These are phyloP conservation scores for Hypoxylon subgilvum DNA, from an alignment of 495 filamentous ascomycete species.

Conservation along the genomic window DNA sequence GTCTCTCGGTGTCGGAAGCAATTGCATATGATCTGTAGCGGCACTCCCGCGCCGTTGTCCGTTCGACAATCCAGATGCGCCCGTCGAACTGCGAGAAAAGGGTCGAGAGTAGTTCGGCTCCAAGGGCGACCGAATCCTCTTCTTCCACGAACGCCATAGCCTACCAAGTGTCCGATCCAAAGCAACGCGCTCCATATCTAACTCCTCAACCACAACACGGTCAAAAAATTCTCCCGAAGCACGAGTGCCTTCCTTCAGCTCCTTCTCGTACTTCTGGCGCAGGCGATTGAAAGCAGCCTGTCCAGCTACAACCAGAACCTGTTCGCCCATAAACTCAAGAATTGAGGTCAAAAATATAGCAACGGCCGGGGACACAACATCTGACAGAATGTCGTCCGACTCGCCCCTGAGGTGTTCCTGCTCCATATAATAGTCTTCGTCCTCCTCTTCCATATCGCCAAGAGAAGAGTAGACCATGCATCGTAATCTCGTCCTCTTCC, in stretches of 20 bases:
- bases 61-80: slow-evolving; percentile 20
- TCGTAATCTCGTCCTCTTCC: slow-evolving; percentile 87
- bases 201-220: slow-evolving; percentile 81
- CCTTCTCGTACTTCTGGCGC: slow-evolving; percentile 55
- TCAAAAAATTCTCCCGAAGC: slow-evolving; percentile 55
- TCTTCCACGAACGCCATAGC: slow-evolving; percentile 95
- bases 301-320: slow-evolving; percentile 83
- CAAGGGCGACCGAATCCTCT: slow-evolving; percentile 66
- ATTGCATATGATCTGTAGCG: slow-evolving; percentile 25
- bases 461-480: slow-evolving; percentile 98
- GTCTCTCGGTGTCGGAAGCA: slow-evolving; percentile 15
- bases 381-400: slow-evolving; percentile 59
- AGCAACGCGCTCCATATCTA: slow-evolving; percentile 91
- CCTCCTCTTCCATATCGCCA: slow-evolving; percentile 96
- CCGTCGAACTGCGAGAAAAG: slow-evolving; percentile 48
- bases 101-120: slow-evolving; percentile 47
- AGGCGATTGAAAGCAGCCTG: slow-evolving; percentile 82
- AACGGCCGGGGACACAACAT: slow-evolving; percentile 85
- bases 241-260: slow-evolving; percentile 55
- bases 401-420: slow-evolving; percentile 68
- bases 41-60: slow-evolving; percentile 50
- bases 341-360: slow-evolving; percentile 96
- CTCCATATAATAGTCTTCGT: slow-evolving; percentile 84
- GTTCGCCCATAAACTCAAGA: slow-evolving; percentile 92
- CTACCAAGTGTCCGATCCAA: slow-evolving; percentile 85